Percentiles rank a stretch among this genome's conserved stretches.
Conservation (phyloP, 2,329 filamentous ascomycete genomes). For the Nannizziopsis arthrosporioides region DNA sequence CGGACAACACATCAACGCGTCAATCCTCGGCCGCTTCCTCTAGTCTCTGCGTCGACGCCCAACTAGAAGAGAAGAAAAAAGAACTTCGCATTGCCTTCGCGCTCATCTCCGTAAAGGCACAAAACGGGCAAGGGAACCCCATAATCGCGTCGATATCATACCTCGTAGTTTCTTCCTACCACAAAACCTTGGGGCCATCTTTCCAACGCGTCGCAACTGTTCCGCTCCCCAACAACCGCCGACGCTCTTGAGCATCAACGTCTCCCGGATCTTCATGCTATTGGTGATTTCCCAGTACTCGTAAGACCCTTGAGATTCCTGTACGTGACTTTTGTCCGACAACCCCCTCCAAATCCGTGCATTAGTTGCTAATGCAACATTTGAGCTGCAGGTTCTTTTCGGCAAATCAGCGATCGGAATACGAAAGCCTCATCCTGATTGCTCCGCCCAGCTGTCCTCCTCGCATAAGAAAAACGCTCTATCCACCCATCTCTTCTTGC, state of each 20-base stretch:
- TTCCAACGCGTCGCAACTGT: slow-evolving; percentile 2
- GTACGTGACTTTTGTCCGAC: slow-evolving; percentile 8
- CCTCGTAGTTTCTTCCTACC: not conserved
- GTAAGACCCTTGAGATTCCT: not conserved
- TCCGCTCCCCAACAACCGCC: not conserved
- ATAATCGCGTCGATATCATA: slow-evolving; percentile 9
- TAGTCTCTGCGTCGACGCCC: slow-evolving; percentile 15
- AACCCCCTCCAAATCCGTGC: slow-evolving; percentile 24
- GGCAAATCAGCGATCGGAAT: slow-evolving; percentile 33
- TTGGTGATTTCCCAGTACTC: not conserved
- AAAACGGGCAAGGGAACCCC: slow-evolving; percentile 7
- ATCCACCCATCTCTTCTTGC: slow-evolving; percentile 14
- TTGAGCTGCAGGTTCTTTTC: slow-evolving; percentile 29
- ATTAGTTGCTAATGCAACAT: slow-evolving; percentile 34
- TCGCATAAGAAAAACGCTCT: slow-evolving; percentile 7
- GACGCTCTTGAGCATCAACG: not conserved
- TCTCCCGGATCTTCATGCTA: not conserved
- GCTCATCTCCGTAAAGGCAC: slow-evolving; percentile 8
- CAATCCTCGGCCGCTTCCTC: slow-evolving; percentile 9
- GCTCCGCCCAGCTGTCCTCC: slow-evolving; percentile 17
- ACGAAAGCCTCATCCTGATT: slow-evolving; percentile 16
- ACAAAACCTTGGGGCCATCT: not conserved
- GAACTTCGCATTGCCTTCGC: slow-evolving; percentile 8
- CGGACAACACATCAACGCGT: slow-evolving; percentile 16
- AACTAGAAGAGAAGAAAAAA: slow-evolving; percentile 11